Evolutionary conservation across 108 stramenopile species (phyloP), one percentile per base, ranked within the genome.

Genomic region (Aurantiochytrium sp.): DNA sequence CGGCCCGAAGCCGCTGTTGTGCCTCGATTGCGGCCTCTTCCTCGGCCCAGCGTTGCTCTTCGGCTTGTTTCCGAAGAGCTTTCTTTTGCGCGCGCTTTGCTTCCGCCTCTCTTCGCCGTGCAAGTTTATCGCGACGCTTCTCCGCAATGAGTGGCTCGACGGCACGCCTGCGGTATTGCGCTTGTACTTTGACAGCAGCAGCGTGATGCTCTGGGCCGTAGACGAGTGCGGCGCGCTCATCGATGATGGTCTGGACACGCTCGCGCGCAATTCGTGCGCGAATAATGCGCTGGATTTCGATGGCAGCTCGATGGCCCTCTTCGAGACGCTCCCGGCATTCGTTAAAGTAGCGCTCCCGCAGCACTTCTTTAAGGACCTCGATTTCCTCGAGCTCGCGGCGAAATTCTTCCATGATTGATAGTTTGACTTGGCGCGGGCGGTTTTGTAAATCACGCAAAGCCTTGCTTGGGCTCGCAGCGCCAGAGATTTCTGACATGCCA

Each of bases 381-480:
- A 83, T 83, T 53, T 83, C 76, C 76, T 83, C 76, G 16, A 83
- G 45, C 76, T 83, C 76, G 23, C 45, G 76, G 23, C 51, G n/a
- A 23, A 83, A 83, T 35, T 83, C 76, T 45, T 83, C 76, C 64
- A 69, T 69, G 64, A 69, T 69, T 42, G 64, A 69, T 69, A 69
- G 64, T 18, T 69, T 69, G 64, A 28, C 25, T 23, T 69, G 64
- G 10, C 64, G 25, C 10, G 64, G 64, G 10, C 42, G 25, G 4
- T 69, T 69, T 18, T 69, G 25, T 10, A 69, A 42, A 16, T 69
- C 64, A 18, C 64, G 64, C 8, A 69, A 18, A 8, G 64, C 64
- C 42, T 69, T 69, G 35, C 21, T 42, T 28, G 64, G 64, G 42
- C 64, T 69, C 35, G 18, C 64, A 23, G 42, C 35, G 64, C 35